Evolutionary conservation across 768 basidiomycete species (phyloP).

Genomic region (Termitomyces titanicus): DNA sequence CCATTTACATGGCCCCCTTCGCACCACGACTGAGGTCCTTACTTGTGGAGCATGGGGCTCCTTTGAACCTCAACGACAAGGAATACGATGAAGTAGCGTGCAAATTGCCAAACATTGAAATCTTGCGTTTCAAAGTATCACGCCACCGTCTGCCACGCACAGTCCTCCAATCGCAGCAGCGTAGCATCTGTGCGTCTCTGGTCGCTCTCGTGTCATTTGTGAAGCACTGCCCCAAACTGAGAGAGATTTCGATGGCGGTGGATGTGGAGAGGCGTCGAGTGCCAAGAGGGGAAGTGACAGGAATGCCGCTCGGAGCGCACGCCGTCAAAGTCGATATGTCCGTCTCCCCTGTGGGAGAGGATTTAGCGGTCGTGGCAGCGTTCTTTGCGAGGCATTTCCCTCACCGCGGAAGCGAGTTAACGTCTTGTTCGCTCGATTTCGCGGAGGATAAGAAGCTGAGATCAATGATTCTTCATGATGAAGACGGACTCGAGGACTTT

Average conservation of each 20-base stretch:
- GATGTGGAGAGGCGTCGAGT: neutral
- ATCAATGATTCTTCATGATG: neutral
- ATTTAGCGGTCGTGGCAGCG: neutral
- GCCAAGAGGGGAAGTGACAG: neutral
- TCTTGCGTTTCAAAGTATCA: neutral
- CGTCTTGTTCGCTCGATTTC: neutral
- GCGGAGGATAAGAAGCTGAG: too few relatives aligned
- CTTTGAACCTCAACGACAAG: neutral
- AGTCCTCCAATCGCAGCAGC: neutral
- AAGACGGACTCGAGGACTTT: neutral
- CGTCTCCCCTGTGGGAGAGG: neutral
- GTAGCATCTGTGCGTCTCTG: slow-evolving; percentile 1
- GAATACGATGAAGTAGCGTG: slow-evolving; percentile 5
- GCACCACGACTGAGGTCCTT: neutral
- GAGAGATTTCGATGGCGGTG: slow-evolving; percentile 3
- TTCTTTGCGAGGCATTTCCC: slow-evolving; percentile 3
- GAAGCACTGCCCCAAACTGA: neutral
- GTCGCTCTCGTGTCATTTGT: slow-evolving; percentile 1
- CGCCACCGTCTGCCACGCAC: neutral
- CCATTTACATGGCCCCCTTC: slow-evolving; percentile 1
- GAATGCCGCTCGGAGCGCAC: neutral
- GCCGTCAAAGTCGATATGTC: slow-evolving; percentile 2
- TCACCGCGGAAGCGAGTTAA: neutral
- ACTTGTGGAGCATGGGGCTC: neutral
- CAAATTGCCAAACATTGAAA: neutral